Evolutionary conservation across 139 green algal species (phyloP).

Genomic region (Tetraselmis chui): DNA sequence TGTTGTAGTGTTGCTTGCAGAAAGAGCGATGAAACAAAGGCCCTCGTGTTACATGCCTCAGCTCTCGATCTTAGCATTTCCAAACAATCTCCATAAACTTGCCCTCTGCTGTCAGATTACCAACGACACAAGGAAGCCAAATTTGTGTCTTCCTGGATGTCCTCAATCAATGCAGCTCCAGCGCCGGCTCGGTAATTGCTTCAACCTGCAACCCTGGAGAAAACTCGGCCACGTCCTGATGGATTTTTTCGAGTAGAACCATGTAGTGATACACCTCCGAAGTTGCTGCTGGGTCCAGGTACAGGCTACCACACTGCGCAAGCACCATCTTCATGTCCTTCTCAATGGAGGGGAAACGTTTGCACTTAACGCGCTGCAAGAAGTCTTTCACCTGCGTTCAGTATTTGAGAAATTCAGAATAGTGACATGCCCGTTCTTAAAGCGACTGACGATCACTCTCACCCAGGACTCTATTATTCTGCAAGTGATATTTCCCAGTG

Average conservation of each 20-base stretch:
- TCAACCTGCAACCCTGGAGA: conserved; percentile 40
- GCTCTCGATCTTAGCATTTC: too few relatives aligned
- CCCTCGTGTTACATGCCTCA: too few relatives aligned
- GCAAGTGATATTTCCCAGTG: too few relatives aligned
- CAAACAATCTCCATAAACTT: too few relatives aligned
- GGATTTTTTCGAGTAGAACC: conserved; percentile 46
- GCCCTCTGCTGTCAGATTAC: too few relatives aligned
- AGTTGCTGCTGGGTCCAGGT: conserved; percentile 52
- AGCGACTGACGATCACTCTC: neutral
- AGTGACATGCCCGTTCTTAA: neutral
- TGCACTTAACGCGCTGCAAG: conserved; percentile 48
- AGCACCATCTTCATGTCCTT: conserved; percentile 70
- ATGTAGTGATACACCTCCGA: conserved; percentile 53
- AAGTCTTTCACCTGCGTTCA: conserved; percentile 55
- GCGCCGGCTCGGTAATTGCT: conserved; percentile 32
- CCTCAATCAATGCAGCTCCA: conserved; percentile 24
- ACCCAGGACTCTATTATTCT: too few relatives aligned
- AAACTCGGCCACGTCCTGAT: conserved; percentile 34
- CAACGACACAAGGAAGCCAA: too few relatives aligned
- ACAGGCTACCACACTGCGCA: conserved; percentile 64
- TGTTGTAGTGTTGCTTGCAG: too few relatives aligned
- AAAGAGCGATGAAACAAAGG: too few relatives aligned
- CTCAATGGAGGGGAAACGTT: conserved; percentile 64
- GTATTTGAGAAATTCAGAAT: neutral
- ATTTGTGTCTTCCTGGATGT: too few relatives aligned